A percentile compares a stretch with the other conserved stretches of the same genome.
Conservation (phyloP, 352 stramenopile species). For the Aphanomyces cochlioides region DNA sequence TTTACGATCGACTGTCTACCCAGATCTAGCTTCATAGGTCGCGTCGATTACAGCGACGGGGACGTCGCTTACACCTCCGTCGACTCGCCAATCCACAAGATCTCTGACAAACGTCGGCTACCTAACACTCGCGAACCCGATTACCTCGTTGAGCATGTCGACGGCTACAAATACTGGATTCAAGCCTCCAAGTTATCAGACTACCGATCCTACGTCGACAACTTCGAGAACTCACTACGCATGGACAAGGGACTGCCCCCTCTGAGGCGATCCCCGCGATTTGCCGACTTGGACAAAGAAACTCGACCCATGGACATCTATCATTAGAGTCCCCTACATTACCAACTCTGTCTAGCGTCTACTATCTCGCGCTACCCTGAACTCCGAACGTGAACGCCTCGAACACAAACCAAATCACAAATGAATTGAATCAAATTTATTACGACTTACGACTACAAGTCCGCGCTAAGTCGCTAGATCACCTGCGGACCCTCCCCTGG, state of each 20-base stretch:
- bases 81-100: not conserved
- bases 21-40: not conserved
- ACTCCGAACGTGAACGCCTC: too few relatives aligned
- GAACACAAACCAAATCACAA: too few relatives aligned
- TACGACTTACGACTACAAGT: too few relatives aligned
- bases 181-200: not conserved
- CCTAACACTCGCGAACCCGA: not conserved
- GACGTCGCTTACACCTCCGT: not conserved
- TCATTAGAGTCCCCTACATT: too few relatives aligned
- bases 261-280: not conserved
- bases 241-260: not conserved
- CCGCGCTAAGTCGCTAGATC: too few relatives aligned
- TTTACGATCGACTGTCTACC: not conserved
- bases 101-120: not conserved
- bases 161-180: conserved; percentile 2
- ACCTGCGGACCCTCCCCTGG: too few relatives aligned
- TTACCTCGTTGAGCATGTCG: not conserved
- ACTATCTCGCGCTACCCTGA: too few relatives aligned
- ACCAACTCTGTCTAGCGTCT: too few relatives aligned
- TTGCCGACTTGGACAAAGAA: not conserved
- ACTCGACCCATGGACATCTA: too few relatives aligned
- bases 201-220: conserved; percentile 1
- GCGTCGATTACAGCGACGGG: not conserved
- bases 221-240: not conserved
- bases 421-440: too few relatives aligned